Evolutionary conservation across 1,284 basidiomycete species (phyloP).

Genomic region (Boletus sp.): DNA sequence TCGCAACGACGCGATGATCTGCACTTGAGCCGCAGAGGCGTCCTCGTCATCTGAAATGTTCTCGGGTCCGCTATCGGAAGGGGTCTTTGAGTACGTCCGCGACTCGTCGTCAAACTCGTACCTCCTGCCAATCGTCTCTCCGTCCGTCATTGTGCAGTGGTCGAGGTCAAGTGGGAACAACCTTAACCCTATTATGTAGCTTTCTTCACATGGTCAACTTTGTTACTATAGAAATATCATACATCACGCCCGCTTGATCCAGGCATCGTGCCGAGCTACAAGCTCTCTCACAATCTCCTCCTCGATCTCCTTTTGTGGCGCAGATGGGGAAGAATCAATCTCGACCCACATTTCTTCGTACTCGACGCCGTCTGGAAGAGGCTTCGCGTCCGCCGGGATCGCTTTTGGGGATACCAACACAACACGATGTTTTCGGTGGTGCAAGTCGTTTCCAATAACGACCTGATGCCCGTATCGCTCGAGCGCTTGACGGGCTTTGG

Average conservation of each 20-base stretch:
- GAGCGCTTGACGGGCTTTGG: conserved; percentile 88
- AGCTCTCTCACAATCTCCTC: conserved; percentile 87
- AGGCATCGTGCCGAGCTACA: conserved; percentile 71
- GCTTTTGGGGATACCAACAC: conserved; percentile 71
- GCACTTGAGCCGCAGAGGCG: conserved; percentile 63
- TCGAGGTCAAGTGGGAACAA: conserved; percentile 10
- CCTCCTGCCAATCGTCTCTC: conserved; percentile 20
- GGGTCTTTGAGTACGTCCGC: conserved; percentile 14
- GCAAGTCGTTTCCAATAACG: conserved; percentile 94
- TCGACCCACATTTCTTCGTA: conserved; percentile 72
- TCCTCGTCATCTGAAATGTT: conserved; percentile 31
- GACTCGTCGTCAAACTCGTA: conserved; percentile 9
- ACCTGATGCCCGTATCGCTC: conserved; percentile 97
- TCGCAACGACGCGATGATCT: conserved; percentile 79
- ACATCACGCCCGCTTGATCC: conserved; percentile 49
- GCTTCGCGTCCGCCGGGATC: conserved; percentile 30
- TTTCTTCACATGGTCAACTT: neutral
- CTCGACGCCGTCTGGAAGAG: conserved; percentile 40
- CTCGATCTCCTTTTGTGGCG: conserved; percentile 80
- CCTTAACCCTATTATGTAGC: conserved; percentile 20
- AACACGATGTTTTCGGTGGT: conserved; percentile 89
- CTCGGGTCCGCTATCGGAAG: neutral
- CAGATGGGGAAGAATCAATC: conserved; percentile 53
- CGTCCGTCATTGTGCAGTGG: conserved; percentile 20
- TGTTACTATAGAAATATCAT: neutral